phyloP scores from a whole-genome alignment of 2,329 filamentous ascomycete genomes.

The Fusarium acutatum region DNA sequence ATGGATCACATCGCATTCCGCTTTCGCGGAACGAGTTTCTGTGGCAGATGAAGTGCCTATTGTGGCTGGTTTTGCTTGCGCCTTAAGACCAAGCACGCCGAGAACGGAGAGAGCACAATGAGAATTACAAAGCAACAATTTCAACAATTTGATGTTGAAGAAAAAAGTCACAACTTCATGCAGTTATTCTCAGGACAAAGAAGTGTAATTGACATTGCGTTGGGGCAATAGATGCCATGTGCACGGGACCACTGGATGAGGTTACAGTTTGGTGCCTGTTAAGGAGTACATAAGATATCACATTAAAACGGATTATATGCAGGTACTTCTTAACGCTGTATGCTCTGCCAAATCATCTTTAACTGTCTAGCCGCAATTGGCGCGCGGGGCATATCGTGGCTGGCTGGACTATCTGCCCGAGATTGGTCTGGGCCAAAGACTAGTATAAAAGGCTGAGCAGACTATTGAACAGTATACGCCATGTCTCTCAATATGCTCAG shows the following conservation, averaged over 20 bases:
- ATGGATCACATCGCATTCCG: background rate
- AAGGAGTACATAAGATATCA: background rate
- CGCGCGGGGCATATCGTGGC: background rate
- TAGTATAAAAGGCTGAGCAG: background rate
- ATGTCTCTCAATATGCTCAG: background rate
- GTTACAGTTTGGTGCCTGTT: accelerated
- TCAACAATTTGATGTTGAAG: accelerated
- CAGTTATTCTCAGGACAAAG: accelerated
- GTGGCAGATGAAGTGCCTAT: background rate
- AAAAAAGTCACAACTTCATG: accelerated
- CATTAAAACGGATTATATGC: accelerated
- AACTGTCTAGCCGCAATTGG: background rate
- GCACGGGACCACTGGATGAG: accelerated
- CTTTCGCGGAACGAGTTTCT: background rate
- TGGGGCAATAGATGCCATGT: background rate
- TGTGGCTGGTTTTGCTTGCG: background rate
- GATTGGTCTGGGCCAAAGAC: background rate
- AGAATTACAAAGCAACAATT: background rate
- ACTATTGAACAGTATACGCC: background rate
- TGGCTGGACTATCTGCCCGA: background rate
- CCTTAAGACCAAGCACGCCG: background rate
- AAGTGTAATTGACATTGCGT: accelerated
- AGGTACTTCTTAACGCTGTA: no score
- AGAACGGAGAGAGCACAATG: background rate
- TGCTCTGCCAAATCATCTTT: no score